Evolutionary conservation across 2,329 filamentous ascomycete species (phyloP), one percentile per base, ranked within the genome.

Genomic region (Helotiales sp.): DNA sequence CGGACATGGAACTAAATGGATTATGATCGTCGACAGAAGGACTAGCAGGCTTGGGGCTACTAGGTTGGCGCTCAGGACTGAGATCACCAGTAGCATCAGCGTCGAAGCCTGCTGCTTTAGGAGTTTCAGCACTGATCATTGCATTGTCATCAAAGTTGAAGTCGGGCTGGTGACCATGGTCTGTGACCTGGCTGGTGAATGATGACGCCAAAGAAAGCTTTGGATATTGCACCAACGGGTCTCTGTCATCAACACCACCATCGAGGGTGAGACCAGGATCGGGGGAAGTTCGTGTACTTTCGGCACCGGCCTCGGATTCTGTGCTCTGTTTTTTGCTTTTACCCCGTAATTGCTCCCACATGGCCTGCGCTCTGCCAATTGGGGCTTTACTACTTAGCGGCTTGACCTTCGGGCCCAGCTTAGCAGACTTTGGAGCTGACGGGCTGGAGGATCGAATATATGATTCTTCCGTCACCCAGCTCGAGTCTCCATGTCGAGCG

Each of bases 91-190:
- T 24, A 17, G 48, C 15, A 48, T 63, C 42, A 25, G 57, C 15
- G 15, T 61, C 57, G 19, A 56, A 6, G 15, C 50, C 54, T 10
- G 52, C 34, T 4, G 55, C 36, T 31, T 54, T 58, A 13, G 54
- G 49, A 9, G 49, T 57, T 17, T 64, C 63, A n/a, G 25, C 29
- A 49, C 59, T 59, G 15, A 57, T 40, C 5, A 33, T 15, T 31
- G 51, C 50, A 42, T 56, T 64, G 33, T 75, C 72, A 13, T 73
- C 66, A 62, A 70, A 69, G 52, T 75, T 73, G 5, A 74, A 76
- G 55, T 81, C 78, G 3, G 77, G 76, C 57, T 84, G 82, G 13
- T 79, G 75, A 24, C 80, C 81, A 57, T 67, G 64, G 76, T 82
- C 58, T 47, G 73, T 62, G 74, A 67, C 63, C 76, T 82, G 58